phyloP scores from a whole-genome alignment of 2,329 filamentous ascomycete species.

The Dendryphion nanum region DNA sequence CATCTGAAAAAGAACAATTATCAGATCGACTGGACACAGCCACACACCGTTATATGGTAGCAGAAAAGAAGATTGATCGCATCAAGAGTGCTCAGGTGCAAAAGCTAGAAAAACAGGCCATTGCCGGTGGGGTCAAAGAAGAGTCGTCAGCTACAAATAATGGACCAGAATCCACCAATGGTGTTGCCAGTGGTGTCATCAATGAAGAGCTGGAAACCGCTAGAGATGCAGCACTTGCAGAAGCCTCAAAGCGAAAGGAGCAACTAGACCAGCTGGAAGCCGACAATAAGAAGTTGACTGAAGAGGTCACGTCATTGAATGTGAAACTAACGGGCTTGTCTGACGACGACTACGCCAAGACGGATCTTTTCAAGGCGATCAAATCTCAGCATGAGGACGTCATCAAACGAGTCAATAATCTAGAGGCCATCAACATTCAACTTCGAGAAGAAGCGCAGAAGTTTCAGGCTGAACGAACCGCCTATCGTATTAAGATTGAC shows the following conservation, averaged over 20 bases:
- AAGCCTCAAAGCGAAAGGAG: constrained; percentile 79
- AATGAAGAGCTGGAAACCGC: constrained; percentile 70
- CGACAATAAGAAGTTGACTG: constrained; percentile 72
- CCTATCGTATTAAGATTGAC: constrained; percentile 78
- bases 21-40: constrained; percentile 85
- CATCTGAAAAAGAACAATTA: constrained; percentile 77
- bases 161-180: constrained; percentile 55
- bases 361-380: constrained; percentile 89
- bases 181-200: constrained; percentile 56
- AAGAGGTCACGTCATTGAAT: constrained; percentile 75
- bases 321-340: constrained; percentile 68
- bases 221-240: constrained; percentile 73
- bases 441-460: constrained; percentile 83
- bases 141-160: constrained; percentile 47
- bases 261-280: constrained; percentile 77
- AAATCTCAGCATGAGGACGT: constrained; percentile 90
- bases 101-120: constrained; percentile 85
- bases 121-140: constrained; percentile 27
- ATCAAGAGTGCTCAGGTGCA: constrained; percentile 85
- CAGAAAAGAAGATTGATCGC: constrained; percentile 90
- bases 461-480: constrained; percentile 78
- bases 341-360: constrained; percentile 91
- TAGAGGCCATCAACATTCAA: constrained; percentile 85
- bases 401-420: constrained; percentile 84
- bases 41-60: constrained; percentile 87